Evolutionary conservation across 495 filamentous ascomycete genomes (phyloP).

Genomic region (Echria macrotheca): DNA sequence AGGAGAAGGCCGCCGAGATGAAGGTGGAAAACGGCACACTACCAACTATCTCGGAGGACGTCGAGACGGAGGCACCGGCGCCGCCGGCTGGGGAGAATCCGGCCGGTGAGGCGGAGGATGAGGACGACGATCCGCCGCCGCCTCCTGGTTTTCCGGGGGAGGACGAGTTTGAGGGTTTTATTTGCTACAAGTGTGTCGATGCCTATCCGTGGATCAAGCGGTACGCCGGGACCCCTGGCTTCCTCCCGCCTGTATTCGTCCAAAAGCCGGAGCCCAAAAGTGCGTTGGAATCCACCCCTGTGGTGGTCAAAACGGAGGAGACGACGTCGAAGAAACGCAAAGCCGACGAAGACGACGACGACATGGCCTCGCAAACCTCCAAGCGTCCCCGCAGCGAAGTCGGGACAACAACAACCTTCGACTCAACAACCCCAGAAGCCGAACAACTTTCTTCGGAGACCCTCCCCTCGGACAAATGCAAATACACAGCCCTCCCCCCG

Average conservation of each 20-base stretch:
- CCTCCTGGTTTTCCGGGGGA: constrained; percentile 84
- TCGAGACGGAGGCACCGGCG: constrained; percentile 15
- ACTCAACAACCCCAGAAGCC: too few species aligned
- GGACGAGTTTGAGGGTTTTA: constrained; percentile 79
- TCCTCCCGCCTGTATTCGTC: constrained; percentile 62
- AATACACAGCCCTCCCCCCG: constrained; percentile 45
- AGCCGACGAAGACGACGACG: constrained; percentile 49
- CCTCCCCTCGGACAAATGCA: constrained; percentile 25
- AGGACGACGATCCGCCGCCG: constrained; percentile 49
- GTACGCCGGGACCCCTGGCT: constrained; percentile 80
- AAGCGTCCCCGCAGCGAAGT: constrained; percentile 56
- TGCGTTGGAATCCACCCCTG: background rate
- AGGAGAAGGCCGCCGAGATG: constrained; percentile 16
- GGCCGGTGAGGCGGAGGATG: constrained; percentile 26
- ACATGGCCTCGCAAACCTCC: constrained; percentile 30
- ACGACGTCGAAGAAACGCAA: constrained; percentile 67
- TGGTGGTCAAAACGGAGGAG: constrained; percentile 6
- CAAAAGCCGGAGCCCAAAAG: constrained; percentile 16
- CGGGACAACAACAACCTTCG: too few species aligned
- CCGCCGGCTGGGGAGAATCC: constrained; percentile 16
- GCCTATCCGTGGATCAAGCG: constrained; percentile 86
- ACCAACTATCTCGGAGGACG: constrained; percentile 37
- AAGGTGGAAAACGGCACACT: constrained; percentile 17
- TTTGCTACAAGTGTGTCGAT: constrained; percentile 92
- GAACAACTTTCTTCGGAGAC: background rate